Evolutionary conservation across 345 rosid genomes (phyloP), one percentile per base, ranked within the genome.

Genomic region (Linum usitatissimum): DNA sequence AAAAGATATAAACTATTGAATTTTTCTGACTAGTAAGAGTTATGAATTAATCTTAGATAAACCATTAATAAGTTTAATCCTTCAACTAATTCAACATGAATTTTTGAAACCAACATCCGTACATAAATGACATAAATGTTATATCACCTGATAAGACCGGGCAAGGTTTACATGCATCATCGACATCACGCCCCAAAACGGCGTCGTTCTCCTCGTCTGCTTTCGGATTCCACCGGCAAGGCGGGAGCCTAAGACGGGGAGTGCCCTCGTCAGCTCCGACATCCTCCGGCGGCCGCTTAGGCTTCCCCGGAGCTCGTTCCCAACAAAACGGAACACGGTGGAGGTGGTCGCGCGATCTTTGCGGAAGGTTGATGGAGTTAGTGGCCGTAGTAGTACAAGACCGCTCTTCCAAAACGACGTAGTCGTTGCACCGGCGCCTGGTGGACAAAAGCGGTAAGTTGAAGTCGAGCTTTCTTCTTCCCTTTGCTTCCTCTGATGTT

Each of bases 241-340:
- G 96, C 8, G 96, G 93, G 38, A 70, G 86, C 68, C 71, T 81
- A 0, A 82, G 90, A 3, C 86, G 84, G 14, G 93, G 95, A 13
- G 93, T 85, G 34, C 67, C 79, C 3, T 60, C 62, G 6, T 76
- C 85, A 34, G 38, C 38, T 34, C 38, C 38, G 38, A 34, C 3
- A 34, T 6, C 56, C 64, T 3, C 10, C 8, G 36, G 70, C 76
- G 23, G 57, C 21, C 53, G 67, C 67, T 83, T 87, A 48, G 95
- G 98, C 80, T 70, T 76, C 3, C 96, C 98, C 0, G 98, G 95
- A 71, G 82, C 75, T 15, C 78, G 80, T 71, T 92, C 98, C 96
- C 98, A 89, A 28, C 84, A 84, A 66, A 92, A 89, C 0, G 96
- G 98, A 57, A 92, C 77, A 60, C 84, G 64, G 51, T 45, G 15